Evolutionary conservation across 1,139 yeast species (phyloP), one percentile per base, ranked within the genome.

Genomic region (Yamadazyma conglobata): DNA sequence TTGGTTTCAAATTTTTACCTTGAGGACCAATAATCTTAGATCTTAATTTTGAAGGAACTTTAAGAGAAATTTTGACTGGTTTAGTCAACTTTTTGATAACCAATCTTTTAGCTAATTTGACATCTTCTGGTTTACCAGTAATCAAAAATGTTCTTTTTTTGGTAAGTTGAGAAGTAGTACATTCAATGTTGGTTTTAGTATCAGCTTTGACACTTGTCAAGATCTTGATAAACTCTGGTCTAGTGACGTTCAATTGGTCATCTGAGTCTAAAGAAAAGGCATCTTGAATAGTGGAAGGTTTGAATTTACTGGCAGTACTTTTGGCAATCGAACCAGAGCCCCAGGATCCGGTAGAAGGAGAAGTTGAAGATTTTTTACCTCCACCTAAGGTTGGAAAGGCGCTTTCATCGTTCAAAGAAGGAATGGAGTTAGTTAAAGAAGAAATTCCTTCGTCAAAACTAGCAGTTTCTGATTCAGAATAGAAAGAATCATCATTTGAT

Each of bases 21-120:
- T 81, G 85, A 27, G 91, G 74, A 36, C 99, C 99, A 60, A 93
- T 88, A 41, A 93, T 76, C 36, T 77, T 73, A 4, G 95, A 73
- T 56, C 95, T 77, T 33, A 87, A 73, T 45, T 76, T 75, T 16
- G 91, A 74, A 23, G 98, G 97, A 35, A 91, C 77, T 27, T 68
- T 58, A 52, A 91, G 73, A 24, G 68, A 58, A 30, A 75, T 62
- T 10, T 64, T 64, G 33, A 85, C 76, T 28, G 93, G 89, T 55
- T 82, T 82, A 22, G 95, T 80, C 53, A 91, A 71, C 46, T 78
- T 83, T 51, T 78, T 79, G 40, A 84, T 73, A 34, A 93, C 73
- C 44, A 84, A 84, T 40, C 88, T 72, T 58, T 79, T 81, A 38
- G 95, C 96, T 27, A 60, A 62, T 39, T 68, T 72, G 34, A 88